Evolutionary conservation across 2,329 filamentous ascomycete genomes (phyloP), one percentile per base, ranked within the genome.

Genomic region (Xylogone sp.): DNA sequence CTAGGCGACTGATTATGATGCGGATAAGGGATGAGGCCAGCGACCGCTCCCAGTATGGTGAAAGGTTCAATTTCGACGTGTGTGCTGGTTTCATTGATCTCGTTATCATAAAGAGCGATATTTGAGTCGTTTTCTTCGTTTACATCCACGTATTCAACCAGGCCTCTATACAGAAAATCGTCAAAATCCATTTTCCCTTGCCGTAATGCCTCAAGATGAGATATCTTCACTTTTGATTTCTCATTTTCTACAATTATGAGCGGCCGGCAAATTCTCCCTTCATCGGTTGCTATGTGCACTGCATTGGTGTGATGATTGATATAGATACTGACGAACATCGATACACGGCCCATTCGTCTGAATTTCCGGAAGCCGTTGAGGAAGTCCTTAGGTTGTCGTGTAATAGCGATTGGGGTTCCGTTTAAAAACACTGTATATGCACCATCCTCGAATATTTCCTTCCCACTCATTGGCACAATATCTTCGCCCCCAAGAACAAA

Each of bases 31-130:
- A 99, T 99, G 34, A 99, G 77, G 43, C 94, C 94, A 39, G 94
- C 94, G 21, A 99, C 94, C 45, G 94, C 94, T 21, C 94, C 94
- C 13, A 99, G 81, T 46, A 99, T 87, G 1, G 94, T 99, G 66
- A 99, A 99, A 0, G 95, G 95, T 67, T 99, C 94, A 56, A 99
- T 97, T 70, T 99, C 94, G 54, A 97, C 76, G 71, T 99, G 95
- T 0, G 94, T 99, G 0, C 91, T 95, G 49, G 85, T 84, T 55
- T 84, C 81, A 18, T 84, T 87, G 58, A 97, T 90, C 54, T 96
- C 86, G 20, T 84, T 79, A 65, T 97, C 93, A 62, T 92, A 92
- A 18, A 97, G 82, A 3, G 93, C 89, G 59, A 99, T 95, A 50
- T 96, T 86, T 0, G 91, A 88, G 62, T 99, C 94, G 64, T 99